Base-by-base conservation (phyloP, 2,329 filamentous ascomycete genomes). In the Cercospora canescens region DNA sequence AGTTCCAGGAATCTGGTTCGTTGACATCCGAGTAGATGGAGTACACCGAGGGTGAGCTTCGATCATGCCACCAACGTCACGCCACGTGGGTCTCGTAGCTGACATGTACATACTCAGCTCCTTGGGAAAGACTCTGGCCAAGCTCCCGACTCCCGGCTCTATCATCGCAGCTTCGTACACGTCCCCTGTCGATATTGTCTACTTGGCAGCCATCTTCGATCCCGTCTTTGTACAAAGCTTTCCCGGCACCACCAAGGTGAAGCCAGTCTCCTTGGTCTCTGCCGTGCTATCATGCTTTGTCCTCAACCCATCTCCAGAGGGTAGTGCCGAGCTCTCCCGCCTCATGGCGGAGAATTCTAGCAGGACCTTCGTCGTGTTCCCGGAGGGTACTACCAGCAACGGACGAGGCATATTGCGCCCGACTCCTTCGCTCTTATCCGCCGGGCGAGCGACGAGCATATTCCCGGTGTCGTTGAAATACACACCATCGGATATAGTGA, bases 1-100 rank as follows among this genome's bases (percentile, higher is more conserved):
- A 39, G 91, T 96, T 66, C 93, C 94, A 0, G 94, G 95, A 30
- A 92, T 99, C 65, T 98, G 94, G 93, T 98, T 94, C 94, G 90
- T 97, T 64, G 95, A 99, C 79, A 83, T 99, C n/a, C 94, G 97
- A 79, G 92, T 99, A 71, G 95, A 99, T 78, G 94, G 94, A 65
- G 95, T 99, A 62, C 94, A 92, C 80, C 92, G 93, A 81, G 95
- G 95, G 81, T 94, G 78, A 63, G 83, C 62, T 52, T 52, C 18
- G 26, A 58, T 59, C 62, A 63, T 37, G 32, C 30, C 30, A 45
- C 54, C 37, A 26, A 28, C 11, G n/a, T 56, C 35, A 39, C 52
- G 32, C 45, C 60, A 56, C 39, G 34, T 50, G 52, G 34, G 30
- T 76, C 57, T 18, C 12, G 55, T 48, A 18, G 56, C 68, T 71